phyloP scores from a whole-genome alignment of 2,329 filamentous ascomycete genomes.

The Chaetoscypha palmicola region DNA sequence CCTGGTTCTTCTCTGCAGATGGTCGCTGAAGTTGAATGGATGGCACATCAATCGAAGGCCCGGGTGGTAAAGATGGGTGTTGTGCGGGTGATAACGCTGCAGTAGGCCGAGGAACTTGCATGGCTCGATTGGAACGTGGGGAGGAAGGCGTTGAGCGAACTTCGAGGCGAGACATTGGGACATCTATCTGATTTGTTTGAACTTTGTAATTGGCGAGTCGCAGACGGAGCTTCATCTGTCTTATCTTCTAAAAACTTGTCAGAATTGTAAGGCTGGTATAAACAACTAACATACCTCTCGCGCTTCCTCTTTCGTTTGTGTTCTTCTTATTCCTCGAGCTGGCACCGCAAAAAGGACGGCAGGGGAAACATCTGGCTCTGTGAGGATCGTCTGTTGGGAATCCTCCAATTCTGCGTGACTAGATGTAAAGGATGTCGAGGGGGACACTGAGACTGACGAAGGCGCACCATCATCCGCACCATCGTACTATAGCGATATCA shows the following conservation, averaged over 20 bases:
- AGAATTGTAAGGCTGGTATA: background rate
- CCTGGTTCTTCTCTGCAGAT: conserved; percentile 4
- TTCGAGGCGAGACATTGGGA: conserved; percentile 56
- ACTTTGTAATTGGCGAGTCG: conserved; percentile 69
- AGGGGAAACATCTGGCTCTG: conserved; percentile 17
- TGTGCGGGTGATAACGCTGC: conserved; percentile 19
- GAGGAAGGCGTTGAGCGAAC: conserved; percentile 27
- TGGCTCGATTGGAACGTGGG: conserved; percentile 13
- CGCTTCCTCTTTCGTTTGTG: conserved; percentile 12
- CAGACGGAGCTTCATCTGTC: conserved; percentile 64
- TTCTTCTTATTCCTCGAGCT: background rate
- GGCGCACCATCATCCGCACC: conserved; percentile 1
- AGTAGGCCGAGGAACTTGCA: conserved; percentile 3
- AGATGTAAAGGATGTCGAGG: conserved; percentile 7
- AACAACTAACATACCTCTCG: conserved; percentile 13
- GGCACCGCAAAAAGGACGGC: background rate
- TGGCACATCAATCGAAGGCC: conserved; percentile 1
- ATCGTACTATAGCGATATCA: conserved; percentile 6
- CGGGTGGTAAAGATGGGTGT: conserved; percentile 2
- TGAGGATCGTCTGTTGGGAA: conserved; percentile 23
- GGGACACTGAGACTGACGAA: conserved; percentile 9
- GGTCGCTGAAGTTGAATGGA: conserved; percentile 10
- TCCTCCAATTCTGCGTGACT: conserved; percentile 17
- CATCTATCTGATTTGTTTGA: conserved; percentile 60
- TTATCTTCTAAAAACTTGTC: conserved; percentile 1